Base-by-base conservation (phyloP, 768 basidiomycete species). In the Tylopilus rubrobrunneus region DNA sequence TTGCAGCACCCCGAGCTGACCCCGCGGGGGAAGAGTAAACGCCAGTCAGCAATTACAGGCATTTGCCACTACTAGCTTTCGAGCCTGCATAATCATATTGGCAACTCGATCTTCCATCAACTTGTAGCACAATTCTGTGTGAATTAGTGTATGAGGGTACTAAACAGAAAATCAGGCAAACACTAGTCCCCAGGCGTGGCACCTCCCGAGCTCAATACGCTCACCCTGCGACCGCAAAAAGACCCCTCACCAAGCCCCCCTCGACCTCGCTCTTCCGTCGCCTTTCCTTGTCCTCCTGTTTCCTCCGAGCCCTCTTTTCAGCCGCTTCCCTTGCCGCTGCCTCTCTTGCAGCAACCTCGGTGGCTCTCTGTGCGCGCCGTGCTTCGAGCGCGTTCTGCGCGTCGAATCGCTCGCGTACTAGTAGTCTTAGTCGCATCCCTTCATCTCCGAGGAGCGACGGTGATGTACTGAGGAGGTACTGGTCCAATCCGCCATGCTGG, bases 401-500 rank as follows among this genome's bases (percentile, higher is more conserved):
- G 21, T 67, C 69, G 3, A 66, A 56, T 43, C 57, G 60, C 45
- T 75, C 74, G 6, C 70, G 65, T 17, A 76, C 64, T 29, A 66
- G 67, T 14, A 76, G 51, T 7, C 85, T 76, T 27, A 87, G 60
- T 28, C 74, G 72, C 73, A 75, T 75, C 6, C 75, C 74, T 52
- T 76, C 73, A 7, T 66, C 60, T 10, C 75, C 73, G 1, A 75
- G 67, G 17, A 72, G 60, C 27, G 67, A 55, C 2, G 73, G 69
- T n/a, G 71, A 68, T 1, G 77, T 78, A 11, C 74, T 76, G 44
- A 78, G 70, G 17, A 89, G 73, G 64, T 89, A 90, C 39, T 81
- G 78, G 62, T 90, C 88, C 29, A 90, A 66, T 8, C 86, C 84
- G n/a, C 85, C 85, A 57, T 84, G 74, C 86, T 86, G 19, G 3